Percentiles rank a stretch among this genome's conserved stretches.
Conservation (phyloP, 1,139 yeast species). For the Meyerozyma guilliermondii region DNA sequence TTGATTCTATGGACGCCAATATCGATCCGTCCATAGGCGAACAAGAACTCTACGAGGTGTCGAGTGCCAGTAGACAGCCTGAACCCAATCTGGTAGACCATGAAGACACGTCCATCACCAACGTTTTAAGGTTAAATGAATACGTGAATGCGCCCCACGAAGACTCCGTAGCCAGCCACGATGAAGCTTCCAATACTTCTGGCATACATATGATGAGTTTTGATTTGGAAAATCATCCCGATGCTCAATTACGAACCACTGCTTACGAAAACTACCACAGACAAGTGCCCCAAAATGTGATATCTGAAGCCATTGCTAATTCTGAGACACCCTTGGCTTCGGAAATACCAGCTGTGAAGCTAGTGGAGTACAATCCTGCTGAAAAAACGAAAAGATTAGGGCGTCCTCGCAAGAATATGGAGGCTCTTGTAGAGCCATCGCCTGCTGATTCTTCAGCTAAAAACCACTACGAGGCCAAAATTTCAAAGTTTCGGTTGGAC, state of each 20-base stretch:
- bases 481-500: slow-evolving; percentile 35
- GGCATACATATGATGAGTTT: background rate
- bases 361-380: slow-evolving; percentile 3
- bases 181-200: background rate
- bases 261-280: background rate
- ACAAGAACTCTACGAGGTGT: slow-evolving; percentile 6
- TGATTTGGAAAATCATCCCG: background rate
- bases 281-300: background rate
- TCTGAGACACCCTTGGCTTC: background rate
- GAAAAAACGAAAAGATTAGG: slow-evolving; percentile 5
- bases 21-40: slow-evolving; percentile 8
- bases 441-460: background rate
- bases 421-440: background rate
- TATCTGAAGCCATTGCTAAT: background rate
- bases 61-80: slow-evolving; percentile 1
- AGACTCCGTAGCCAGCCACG: background rate
- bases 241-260: background rate
- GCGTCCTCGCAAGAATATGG: slow-evolving; percentile 4
- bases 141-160: slow-evolving; percentile 4
- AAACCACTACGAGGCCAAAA: slow-evolving; percentile 13
- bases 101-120: slow-evolving; percentile 2
- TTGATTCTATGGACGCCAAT: slow-evolving; percentile 6
- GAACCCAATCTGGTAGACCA: slow-evolving; percentile 4
- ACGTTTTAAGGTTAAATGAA: slow-evolving; percentile 15
- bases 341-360: background rate